Base-by-base conservation (phyloP, 1,284 basidiomycete genomes). In the Pisolithus thermaeus region DNA sequence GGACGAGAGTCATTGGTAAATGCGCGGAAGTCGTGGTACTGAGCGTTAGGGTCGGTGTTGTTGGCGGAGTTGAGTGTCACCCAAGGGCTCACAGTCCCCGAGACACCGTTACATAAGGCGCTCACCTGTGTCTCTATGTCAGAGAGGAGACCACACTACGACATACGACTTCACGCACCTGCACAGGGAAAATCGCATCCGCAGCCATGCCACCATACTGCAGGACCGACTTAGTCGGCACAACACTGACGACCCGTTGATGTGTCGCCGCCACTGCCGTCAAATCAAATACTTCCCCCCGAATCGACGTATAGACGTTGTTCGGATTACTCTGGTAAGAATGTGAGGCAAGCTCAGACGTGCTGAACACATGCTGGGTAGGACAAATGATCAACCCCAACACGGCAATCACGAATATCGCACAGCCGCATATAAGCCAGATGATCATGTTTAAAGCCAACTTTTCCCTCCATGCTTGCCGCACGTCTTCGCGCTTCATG, bases 381-480 rank as follows among this genome's bases (percentile, higher is more conserved):
- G 95, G 96, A 65, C 97, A 99, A 70, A 99, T 97, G 54, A 98
- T 68, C 52, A 81, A 73, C 28, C 92, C 93, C 32, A 99, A 77
- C 45, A 96, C 72, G 9, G 90, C 92, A 61, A 99, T 96, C 63
- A 99, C 88, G 68, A 99, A 99, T 52, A 96, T 78, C 3, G 93
- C 87, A 61, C 83, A 84, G 22, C 70, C 84, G 63, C 94, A 98
- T 49, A 92, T 77, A 65, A 97, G 87, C 95, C 95, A 98, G 63
- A 99, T 98, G 70, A 98, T 79, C 55, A 97, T 71, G 72, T 99
- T 98, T 69, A 98, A 83, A 3, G 95, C 91, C 1, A 99, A 77
- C 73, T 98, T 99, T 72, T 99, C 96, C 59, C 95, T 76, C 96
- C 95, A 98, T 1, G 96, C 96, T 71, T 98, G 94, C 41, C 90